Conservation (phyloP, 805 yeast species). For the Brettanomyces anomalus region DNA sequence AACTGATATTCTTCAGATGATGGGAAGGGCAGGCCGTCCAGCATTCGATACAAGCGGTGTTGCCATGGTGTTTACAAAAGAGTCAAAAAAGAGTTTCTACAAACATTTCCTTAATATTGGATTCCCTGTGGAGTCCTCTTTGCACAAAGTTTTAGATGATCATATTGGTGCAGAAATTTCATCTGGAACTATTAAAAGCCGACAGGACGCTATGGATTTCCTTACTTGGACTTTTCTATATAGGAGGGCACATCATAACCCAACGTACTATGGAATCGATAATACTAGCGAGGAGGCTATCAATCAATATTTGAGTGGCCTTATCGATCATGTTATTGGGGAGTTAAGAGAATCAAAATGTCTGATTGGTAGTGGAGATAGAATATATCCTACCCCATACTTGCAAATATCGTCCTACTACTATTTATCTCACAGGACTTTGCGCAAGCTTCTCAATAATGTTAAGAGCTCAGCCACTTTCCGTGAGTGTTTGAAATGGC, state of each 20-base stretch:
- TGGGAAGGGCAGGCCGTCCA: conserved; percentile 83
- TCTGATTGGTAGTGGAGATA: conserved; percentile 42
- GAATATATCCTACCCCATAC: conserved; percentile 63
- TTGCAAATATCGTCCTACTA: conserved; percentile 83
- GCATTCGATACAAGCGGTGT: conserved; percentile 73
- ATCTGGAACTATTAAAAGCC: conserved; percentile 52
- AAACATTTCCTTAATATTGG: conserved; percentile 73
- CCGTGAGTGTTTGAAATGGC: conserved; percentile 52
- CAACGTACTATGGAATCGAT: conserved; percentile 67
- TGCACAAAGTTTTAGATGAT: conserved; percentile 68
- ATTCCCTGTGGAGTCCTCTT: conserved; percentile 74
- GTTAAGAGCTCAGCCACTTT: conserved; percentile 38
- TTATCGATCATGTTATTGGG: conserved; percentile 61
- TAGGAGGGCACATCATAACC: conserved; percentile 68
- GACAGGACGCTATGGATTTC: conserved; percentile 68
- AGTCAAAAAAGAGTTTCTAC: conserved; percentile 64
- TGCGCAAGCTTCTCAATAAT: conserved; percentile 55
- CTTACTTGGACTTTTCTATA: conserved; percentile 69
- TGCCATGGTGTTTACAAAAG: conserved; percentile 70
- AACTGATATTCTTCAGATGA: conserved; percentile 75
- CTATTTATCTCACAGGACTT: conserved; percentile 84
- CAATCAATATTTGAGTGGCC: conserved; percentile 44
- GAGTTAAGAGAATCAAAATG: conserved; percentile 69
- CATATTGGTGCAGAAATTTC: conserved; percentile 78
- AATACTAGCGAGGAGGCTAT: conserved; percentile 50